Evolutionary conservation across 768 basidiomycete species (phyloP), one percentile per base, ranked within the genome.

Genomic region (Postia placenta): DNA sequence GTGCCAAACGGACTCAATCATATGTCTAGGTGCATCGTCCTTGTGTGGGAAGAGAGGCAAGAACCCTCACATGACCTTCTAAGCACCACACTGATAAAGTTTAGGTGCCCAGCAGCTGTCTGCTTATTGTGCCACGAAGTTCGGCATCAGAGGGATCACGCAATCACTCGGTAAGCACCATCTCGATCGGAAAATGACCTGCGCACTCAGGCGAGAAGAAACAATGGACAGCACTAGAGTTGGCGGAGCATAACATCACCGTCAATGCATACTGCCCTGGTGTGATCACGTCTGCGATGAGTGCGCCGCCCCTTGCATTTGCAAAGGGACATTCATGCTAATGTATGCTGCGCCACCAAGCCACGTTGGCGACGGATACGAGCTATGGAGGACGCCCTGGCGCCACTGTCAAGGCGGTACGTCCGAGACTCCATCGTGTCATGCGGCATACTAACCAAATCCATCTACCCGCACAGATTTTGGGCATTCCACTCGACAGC

Each of bases 251-350:
- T 33, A 46, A 56, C 3, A 62, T 65, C 38, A 62, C 61, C 5
- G 61, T 63, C 7, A 65, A 65, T 30, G 51, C 56, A 11, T 63
- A 61, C 39, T 53, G 59, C 6, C 62, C 64, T 1, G 64, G 64
- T 2, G 33, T 57, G 19, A 59, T 63, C 25, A 36, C 51, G n/a
- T 61, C 63, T 2, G 15, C 42, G 0, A 38, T 63, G 45, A 45
- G 53, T 45, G 7, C 7, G n/a, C 2, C 28, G 17, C 22, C 11
- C 12, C 23, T 27, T 25, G 24, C 3, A 3, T 1, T 23, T 38
- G 23, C 39, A 14, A 1, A 1, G n/a, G 33, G 11, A 35, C n/a
- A 35, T 9, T 7, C 17, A 39, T 33, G 9, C 7, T 33, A 7
- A 33, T 15, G 7, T 33, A 33, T 33, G 30, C 15, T 15, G 30